Evolutionary conservation across 768 basidiomycete species (phyloP), one percentile per base, ranked within the genome.

Genomic region (Tricholoma bakamatsutake): DNA sequence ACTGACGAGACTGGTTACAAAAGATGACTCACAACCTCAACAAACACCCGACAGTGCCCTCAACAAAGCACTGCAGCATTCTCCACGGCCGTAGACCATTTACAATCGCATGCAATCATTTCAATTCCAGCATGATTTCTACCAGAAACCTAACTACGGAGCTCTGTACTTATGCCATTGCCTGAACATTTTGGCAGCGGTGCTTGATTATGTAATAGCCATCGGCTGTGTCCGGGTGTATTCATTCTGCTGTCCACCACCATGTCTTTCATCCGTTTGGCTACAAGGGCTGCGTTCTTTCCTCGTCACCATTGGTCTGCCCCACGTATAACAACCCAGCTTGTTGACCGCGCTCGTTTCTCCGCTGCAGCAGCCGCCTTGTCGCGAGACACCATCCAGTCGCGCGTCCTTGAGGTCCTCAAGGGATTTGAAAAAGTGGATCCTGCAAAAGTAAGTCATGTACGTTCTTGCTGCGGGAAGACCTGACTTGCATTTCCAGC

Each of bases 351-450:
- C 55, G 82, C 80, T 34, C 63, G 70, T 57, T 93, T 84, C 73
- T 85, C 90, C 3, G 81, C 87, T 33, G 81, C 80, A 21, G 80
- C 82, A 21, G 80, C 82, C 27, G 80, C 80, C 35, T 78, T 94
- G 57, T 79, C 83, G 51, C 80, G 78, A 67, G 81, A 85, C 45
- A 76, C 77, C 62, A 88, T 97, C 65, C 77, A 86, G 67, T 69
- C 77, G 63, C 83, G 93, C 62, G 82, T 97, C 50, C 67, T 91
- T 56, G 89, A 93, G 57, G 86, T 93, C 47, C 72, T 97, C 69
- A 88, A 89, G 76, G 82, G 84, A 18, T 95, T 93, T 69, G 93
- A 95, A 71, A 93, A 93, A 75, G 88, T 95, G 52, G 81, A 92
- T 70, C 74, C 76, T 15, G 70, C 77, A 43, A 93, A 93, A 78